Conservation (phyloP, 495 filamentous ascomycete genomes). For the Neurospora tetrasperma region DNA sequence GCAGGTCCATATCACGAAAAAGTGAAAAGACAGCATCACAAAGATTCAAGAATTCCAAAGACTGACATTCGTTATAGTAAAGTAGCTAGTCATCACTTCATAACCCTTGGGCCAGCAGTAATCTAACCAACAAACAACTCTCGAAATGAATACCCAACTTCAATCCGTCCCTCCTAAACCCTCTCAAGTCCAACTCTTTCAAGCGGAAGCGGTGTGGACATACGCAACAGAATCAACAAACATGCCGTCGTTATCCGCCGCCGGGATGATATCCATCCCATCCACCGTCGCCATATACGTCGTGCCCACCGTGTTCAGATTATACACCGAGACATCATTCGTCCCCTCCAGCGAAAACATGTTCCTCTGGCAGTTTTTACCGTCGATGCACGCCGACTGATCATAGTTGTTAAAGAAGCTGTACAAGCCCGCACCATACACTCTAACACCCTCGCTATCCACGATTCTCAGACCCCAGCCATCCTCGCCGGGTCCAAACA, state of each 20-base stretch:
- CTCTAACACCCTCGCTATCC: slow-evolving; percentile 40
- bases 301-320: slow-evolving; percentile 42
- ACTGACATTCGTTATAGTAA: background rate
- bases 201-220: slow-evolving; percentile 3
- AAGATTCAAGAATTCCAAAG: background rate
- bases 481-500: slow-evolving; percentile 43
- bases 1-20: too few relatives aligned
- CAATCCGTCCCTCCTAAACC: background rate
- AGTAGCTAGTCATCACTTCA: background rate
- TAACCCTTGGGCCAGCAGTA: background rate
- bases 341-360: slow-evolving; percentile 43
- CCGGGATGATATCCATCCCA: slow-evolving; percentile 37
- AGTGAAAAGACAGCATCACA: background rate
- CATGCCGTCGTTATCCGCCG: slow-evolving; percentile 39
- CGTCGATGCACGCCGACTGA: slow-evolving; percentile 24
- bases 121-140: background rate
- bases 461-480: slow-evolving; percentile 46
- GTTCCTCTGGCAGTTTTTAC: slow-evolving; percentile 47
- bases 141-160: background rate
- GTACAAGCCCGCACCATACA: slow-evolving; percentile 60
- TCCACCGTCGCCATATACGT: slow-evolving; percentile 36
- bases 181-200: background rate
- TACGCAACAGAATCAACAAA: slow-evolving; percentile 16
- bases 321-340: slow-evolving; percentile 33
- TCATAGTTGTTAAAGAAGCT: slow-evolving; percentile 48